Conservation (phyloP, 2,329 filamentous ascomycete species). For the Sphaerulina vaccinii region DNA sequence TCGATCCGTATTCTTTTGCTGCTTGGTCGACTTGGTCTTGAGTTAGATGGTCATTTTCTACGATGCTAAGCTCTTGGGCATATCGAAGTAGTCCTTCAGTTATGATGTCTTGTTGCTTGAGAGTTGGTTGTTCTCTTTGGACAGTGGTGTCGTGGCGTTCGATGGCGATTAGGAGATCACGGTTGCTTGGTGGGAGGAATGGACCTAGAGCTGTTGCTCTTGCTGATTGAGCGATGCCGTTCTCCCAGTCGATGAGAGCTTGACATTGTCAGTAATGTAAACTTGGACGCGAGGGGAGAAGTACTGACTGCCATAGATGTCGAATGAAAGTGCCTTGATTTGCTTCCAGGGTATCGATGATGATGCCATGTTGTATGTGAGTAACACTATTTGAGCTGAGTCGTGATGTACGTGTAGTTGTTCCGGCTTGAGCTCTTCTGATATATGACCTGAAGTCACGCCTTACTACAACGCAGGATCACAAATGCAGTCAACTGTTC, state of each 20-base stretch:
- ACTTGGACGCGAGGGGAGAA: neutral
- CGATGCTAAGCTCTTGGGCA: conserved; percentile 43
- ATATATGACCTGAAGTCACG: neutral
- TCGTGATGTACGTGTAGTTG: neutral
- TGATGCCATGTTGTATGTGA: conserved; percentile 22
- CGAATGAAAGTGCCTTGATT: conserved; percentile 62
- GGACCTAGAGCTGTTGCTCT: conserved; percentile 48
- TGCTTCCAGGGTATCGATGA: conserved; percentile 30
- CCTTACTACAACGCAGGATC: neutral
- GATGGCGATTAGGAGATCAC: conserved; percentile 45
- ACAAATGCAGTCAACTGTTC: neutral
- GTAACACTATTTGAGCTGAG: too few relatives aligned
- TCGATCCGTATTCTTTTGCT: conserved; percentile 51
- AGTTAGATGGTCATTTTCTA: conserved; percentile 49
- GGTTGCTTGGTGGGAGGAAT: conserved; percentile 46
- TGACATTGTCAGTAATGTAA: neutral
- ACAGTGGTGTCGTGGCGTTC: conserved; percentile 50
- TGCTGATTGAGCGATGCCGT: conserved; percentile 60
- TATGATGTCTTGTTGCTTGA: conserved; percentile 59
- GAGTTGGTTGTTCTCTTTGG: conserved; percentile 54
- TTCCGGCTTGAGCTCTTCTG: neutral
- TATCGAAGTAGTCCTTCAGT: conserved; percentile 35
- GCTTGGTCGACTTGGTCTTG: conserved; percentile 45
- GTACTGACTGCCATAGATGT: conserved; percentile 65
- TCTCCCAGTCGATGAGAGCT: conserved; percentile 72